These are phyloP conservation scores for Gentiana dahurica DNA, from an alignment of 257 asterid species.

Conservation along the genomic window DNA sequence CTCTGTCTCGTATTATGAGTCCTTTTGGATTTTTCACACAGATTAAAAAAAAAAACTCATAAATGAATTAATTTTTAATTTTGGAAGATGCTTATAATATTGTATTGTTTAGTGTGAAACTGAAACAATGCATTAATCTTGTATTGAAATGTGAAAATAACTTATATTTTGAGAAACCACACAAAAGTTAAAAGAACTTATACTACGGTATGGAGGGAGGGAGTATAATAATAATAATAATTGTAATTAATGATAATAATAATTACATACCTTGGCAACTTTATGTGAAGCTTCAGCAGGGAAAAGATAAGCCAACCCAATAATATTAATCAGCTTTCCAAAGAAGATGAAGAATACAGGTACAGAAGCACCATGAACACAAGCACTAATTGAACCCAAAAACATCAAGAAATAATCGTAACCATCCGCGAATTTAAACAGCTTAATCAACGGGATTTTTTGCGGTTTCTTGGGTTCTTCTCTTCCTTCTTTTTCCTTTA, in stretches of 20 bases:
- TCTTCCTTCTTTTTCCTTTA: slow-evolving; percentile 8
- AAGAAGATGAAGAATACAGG: slow-evolving; percentile 95
- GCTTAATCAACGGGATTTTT: slow-evolving; percentile 37
- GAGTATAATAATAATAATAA: not conserved
- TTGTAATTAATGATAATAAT: not conserved
- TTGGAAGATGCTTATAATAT: too few relatives aligned
- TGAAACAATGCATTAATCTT: too few relatives aligned
- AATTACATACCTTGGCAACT: slow-evolving; percentile 50
- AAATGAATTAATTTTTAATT: too few relatives aligned
- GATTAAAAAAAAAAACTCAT: too few relatives aligned
- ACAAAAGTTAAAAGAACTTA: too few relatives aligned
- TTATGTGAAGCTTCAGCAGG: slow-evolving; percentile 73
- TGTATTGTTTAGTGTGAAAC: not conserved
- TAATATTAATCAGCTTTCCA: slow-evolving; percentile 72
- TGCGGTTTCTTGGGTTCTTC: slow-evolving; percentile 2
- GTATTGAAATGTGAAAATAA: too few relatives aligned
- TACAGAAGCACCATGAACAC: slow-evolving; percentile 90
- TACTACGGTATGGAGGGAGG: too few relatives aligned
- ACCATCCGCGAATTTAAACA: slow-evolving; percentile 65
- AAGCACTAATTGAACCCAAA: slow-evolving; percentile 72
- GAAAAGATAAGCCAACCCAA: slow-evolving; percentile 81
- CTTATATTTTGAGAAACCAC: too few relatives aligned
- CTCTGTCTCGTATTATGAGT: not conserved
- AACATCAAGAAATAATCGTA: slow-evolving; percentile 70
- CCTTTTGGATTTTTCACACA: too few relatives aligned